These are phyloP conservation scores for Trypanosoma cruzi DNA, from an alignment of 208 protist genomes.

Conservation along the genomic window DNA sequence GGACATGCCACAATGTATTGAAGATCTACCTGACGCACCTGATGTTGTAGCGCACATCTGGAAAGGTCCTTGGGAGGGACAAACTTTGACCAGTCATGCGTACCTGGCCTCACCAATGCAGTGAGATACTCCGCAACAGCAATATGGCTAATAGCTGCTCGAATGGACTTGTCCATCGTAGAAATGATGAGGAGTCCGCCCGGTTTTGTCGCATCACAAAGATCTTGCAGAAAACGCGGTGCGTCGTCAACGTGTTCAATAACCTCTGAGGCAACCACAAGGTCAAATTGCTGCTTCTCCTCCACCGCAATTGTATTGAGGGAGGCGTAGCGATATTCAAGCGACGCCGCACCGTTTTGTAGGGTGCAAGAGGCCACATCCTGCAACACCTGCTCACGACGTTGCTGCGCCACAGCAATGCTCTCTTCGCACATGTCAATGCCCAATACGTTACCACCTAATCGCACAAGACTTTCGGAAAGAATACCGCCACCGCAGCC, in stretches of 20 bases:
- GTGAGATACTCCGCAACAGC: slow-evolving; percentile 87
- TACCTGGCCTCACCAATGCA: slow-evolving; percentile 79
- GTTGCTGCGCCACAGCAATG: slow-evolving; percentile 65
- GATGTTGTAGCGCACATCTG: slow-evolving; percentile 38
- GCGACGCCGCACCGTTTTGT: not conserved
- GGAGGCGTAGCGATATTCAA: slow-evolving; percentile 40
- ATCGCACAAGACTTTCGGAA: slow-evolving; percentile 82
- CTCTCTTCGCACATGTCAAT: slow-evolving; percentile 91
- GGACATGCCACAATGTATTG: slow-evolving; percentile 75
- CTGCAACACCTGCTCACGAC: slow-evolving; percentile 31
- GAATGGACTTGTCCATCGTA: slow-evolving; percentile 91
- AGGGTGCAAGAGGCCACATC: not conserved
- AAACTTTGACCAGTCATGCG: slow-evolving; percentile 94
- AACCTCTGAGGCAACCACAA: slow-evolving; percentile 92
- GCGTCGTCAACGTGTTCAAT: slow-evolving; percentile 94
- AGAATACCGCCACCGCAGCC: slow-evolving; percentile 94
- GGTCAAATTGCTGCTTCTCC: slow-evolving; percentile 70
- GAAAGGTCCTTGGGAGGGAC: slow-evolving; percentile 81
- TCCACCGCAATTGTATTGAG: slow-evolving; percentile 59
- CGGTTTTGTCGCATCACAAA: slow-evolving; percentile 79
- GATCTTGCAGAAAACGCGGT: slow-evolving; percentile 74
- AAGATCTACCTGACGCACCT: slow-evolving; percentile 65
- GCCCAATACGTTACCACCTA: slow-evolving; percentile 89
- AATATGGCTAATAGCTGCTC: slow-evolving; percentile 81
- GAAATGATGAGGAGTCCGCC: slow-evolving; percentile 90